These are phyloP conservation scores for Penicillium manginii DNA, from an alignment of 495 filamentous ascomycete species.

Conservation along the genomic window DNA sequence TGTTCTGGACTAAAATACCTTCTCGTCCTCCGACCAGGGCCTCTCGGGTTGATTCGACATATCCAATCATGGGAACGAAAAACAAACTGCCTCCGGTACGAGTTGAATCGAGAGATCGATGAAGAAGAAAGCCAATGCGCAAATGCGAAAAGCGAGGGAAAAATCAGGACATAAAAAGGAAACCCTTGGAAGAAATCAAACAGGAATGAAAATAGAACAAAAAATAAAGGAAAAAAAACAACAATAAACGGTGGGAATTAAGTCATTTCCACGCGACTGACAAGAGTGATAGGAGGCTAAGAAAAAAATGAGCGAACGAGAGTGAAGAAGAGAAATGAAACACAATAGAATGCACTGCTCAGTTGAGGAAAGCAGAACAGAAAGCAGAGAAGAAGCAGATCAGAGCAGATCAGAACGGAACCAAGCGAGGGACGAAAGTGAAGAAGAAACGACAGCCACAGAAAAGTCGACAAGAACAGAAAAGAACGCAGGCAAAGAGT, in stretches of 20 bases:
- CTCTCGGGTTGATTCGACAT: constrained; percentile 54
- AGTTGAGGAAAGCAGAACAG: background rate
- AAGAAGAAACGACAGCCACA: constrained; percentile 28
- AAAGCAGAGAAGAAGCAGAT: constrained; percentile 9
- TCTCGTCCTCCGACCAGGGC: constrained; percentile 63
- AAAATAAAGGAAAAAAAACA: constrained; percentile 15
- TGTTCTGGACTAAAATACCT: constrained; percentile 42
- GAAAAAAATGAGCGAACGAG: background rate
- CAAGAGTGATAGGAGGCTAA: background rate
- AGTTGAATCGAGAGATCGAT: background rate
- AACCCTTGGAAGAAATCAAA: constrained; percentile 11
- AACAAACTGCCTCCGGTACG: constrained; percentile 10
- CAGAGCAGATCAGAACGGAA: constrained; percentile 26
- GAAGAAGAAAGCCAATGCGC: constrained; percentile 10
- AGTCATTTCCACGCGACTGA: constrained; percentile 1
- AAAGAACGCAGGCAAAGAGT: constrained; percentile 4
- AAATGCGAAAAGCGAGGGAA: constrained; percentile 19
- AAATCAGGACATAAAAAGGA: constrained; percentile 17
- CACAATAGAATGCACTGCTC: background rate
- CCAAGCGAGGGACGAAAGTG: constrained; percentile 20
- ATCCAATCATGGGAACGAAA: constrained; percentile 48
- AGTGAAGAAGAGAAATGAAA: background rate
- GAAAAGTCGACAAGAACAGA: constrained; percentile 23
- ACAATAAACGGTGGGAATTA: background rate
- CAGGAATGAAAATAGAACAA: constrained; percentile 13